These are phyloP conservation scores for Vicia sativa DNA, from an alignment of 306 rosid species.

Conservation along the genomic window DNA sequence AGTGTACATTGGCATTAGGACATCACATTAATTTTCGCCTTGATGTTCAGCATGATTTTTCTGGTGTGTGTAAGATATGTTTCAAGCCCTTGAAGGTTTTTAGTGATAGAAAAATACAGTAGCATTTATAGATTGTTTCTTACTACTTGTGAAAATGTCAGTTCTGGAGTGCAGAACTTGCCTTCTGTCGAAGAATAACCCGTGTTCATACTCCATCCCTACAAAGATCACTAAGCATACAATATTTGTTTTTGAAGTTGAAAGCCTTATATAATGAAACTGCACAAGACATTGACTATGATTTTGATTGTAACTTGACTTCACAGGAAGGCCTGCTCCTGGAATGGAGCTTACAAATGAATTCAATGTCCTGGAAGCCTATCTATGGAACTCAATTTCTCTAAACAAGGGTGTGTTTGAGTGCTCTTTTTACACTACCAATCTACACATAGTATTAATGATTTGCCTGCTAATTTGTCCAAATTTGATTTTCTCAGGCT, in stretches of 20 bases:
- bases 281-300: background rate
- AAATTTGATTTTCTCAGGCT: conserved; percentile 59
- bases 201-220: background rate
- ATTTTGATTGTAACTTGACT: conserved; percentile 26
- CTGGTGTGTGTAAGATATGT: background rate
- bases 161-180: background rate
- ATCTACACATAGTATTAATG: conserved; percentile 27
- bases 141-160: background rate
- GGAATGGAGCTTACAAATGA: conserved; percentile 89
- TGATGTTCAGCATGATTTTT: too few species aligned
- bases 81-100: background rate
- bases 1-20: too few species aligned
- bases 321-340: conserved; percentile 90
- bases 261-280: background rate
- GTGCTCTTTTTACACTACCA: conserved; percentile 28
- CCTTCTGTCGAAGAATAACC: background rate
- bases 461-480: conserved; percentile 30
- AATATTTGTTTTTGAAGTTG: background rate
- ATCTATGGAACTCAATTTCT: conserved; percentile 92
- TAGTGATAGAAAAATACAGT: background rate
- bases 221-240: background rate
- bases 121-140: background rate
- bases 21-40: too few species aligned
- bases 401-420: conserved; percentile 65
- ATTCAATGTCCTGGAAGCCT: conserved; percentile 88